Conservation (phyloP, 352 stramenopile species). For the Phytophthora agathidicida region DNA sequence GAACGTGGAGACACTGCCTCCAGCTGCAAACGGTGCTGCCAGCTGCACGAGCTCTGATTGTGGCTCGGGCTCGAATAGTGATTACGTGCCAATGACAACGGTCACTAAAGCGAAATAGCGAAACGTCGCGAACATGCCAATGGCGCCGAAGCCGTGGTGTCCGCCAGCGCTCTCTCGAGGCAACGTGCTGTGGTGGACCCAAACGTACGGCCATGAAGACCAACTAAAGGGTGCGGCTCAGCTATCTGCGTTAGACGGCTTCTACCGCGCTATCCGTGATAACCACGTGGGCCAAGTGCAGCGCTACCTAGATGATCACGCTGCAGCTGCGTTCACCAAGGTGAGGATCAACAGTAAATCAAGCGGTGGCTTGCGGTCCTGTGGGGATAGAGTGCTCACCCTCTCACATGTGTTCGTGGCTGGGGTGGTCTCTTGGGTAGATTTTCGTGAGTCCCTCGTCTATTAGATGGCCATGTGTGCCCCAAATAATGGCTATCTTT, state of each 20-base stretch:
- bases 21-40: conserved; percentile 12
- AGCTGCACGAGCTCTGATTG: conserved; percentile 15
- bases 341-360: conserved; percentile 20
- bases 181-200: conserved; percentile 37
- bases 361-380: neutral
- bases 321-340: conserved; percentile 48
- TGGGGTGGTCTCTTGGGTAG: conserved; percentile 7
- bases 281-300: conserved; percentile 38
- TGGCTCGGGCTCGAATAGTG: neutral
- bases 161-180: neutral
- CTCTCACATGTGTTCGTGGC: conserved; percentile 8
- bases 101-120: conserved; percentile 18
- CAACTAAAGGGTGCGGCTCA: neutral
- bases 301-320: conserved; percentile 27
- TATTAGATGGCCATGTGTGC: neutral
- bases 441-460: conserved; percentile 24
- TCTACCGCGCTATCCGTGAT: conserved; percentile 47
- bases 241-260: conserved; percentile 6
- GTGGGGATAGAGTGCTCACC: no score
- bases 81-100: neutral
- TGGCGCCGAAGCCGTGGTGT: neutral
- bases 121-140: neutral
- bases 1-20: neutral
- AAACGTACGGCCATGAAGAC: conserved; percentile 5
- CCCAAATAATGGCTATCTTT: neutral